Evolutionary conservation across 2,329 filamentous ascomycete species (phyloP).

Genomic region (Corniculantispora saksenae): DNA sequence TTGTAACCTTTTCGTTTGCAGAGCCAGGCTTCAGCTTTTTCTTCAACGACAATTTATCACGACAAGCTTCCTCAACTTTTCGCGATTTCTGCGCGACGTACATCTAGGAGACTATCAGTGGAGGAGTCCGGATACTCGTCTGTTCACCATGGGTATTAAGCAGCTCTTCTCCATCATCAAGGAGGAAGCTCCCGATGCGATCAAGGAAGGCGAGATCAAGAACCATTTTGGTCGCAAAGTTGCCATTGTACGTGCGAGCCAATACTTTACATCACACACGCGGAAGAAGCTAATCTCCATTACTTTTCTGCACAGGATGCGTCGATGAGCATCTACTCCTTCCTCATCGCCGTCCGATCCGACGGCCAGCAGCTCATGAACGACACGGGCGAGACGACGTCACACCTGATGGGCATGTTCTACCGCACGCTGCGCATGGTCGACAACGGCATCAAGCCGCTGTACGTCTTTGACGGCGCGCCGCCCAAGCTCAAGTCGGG

Average conservation of each 20-base stretch:
- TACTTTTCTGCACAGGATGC: conserved; percentile 34
- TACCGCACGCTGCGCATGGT: conserved; percentile 98
- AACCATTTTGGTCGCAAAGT: conserved; percentile 98
- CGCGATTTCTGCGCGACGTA: too few relatives aligned
- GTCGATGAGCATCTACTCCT: conserved; percentile 99
- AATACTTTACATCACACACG: too few relatives aligned
- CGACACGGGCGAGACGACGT: conserved; percentile 94
- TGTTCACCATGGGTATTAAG: conserved; percentile 63
- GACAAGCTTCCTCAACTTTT: neutral
- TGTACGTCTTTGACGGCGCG: conserved; percentile 97
- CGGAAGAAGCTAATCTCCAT: neutral
- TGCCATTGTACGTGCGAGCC: conserved; percentile 74
- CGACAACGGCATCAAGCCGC: conserved; percentile 97
- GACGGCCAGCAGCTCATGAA: conserved; percentile 95
- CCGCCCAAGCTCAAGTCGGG: conserved; percentile 97
- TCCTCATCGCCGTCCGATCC: conserved; percentile 94
- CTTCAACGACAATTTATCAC: neutral
- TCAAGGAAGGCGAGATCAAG: conserved; percentile 98
- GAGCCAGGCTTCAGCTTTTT: conserved; percentile 1
- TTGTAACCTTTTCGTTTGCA: neutral
- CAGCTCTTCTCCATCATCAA: conserved; percentile 80
- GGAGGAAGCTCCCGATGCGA: conserved; percentile 90
- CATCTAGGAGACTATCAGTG: neutral
- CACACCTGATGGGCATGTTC: conserved; percentile 98
- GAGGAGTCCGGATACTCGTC: neutral